Evolutionary conservation across 2,329 filamentous ascomycete species (phyloP), one percentile per base, ranked within the genome.

Genomic region (Arthrobotrys entomopaga): DNA sequence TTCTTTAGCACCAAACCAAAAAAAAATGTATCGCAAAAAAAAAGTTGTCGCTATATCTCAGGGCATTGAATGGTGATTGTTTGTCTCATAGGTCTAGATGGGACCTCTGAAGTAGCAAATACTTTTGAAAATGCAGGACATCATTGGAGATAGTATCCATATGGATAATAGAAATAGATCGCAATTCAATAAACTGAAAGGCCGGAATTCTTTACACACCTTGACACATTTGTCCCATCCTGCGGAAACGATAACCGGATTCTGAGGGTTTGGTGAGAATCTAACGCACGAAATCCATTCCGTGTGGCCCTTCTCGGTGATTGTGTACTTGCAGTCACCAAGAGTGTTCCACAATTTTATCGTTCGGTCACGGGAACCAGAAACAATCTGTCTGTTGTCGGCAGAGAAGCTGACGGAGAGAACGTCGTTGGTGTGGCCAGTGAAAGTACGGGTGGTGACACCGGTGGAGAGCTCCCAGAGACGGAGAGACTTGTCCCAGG

Each of bases 101-200:
- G 82, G 83, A 88, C 92, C 93, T 99, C 95, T 97, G 94, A 98
- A 99, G 95, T 98, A 98, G 95, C 95, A 98, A 98, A 98, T 98
- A 98, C 93, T 92, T 93, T 86, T 83, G 84, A 84, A 84, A 82
- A 88, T 91, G 89, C 88, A 91, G 88, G 90, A 87, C 94, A 98
- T 98, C 94, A 93, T 95, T 83, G 88, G 86, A 86, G 83, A 78
- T 16, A 29, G 46, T 59, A 59, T 71, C 76, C 78, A 77, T 65
- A 11, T 67, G 66, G 67, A 43, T 59, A 48, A 11, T 20, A 1
- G 34, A 19, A 40, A 65, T 7, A 66, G 20, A 34, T 34, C 11
- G n/a, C 29, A 29, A 52, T 19, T 38, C 1, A 16, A 56, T 22
- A 16, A 24, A 38, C 43, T 13, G 29, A 65, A 42, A 34, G 56